A percentile compares a stretch with the other conserved stretches of the same genome.
Conservation (phyloP, 1,284 basidiomycete genomes). For the Termitomyces sp. region DNA sequence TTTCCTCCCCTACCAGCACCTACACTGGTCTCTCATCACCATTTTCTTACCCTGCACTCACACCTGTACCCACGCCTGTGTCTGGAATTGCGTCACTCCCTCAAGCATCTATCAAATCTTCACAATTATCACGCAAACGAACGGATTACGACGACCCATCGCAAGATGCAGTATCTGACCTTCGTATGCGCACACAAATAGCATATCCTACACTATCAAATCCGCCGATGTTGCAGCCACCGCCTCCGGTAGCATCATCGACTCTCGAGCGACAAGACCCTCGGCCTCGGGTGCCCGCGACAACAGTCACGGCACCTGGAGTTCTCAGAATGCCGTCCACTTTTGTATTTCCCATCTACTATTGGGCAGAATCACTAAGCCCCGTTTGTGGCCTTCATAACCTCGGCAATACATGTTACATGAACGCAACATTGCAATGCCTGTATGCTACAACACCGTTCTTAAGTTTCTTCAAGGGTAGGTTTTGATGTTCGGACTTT, state of each 20-base stretch:
- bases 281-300: slow-evolving; percentile 40
- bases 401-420: slow-evolving; percentile 97
- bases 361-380: slow-evolving; percentile 77
- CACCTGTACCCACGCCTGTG: slow-evolving; percentile 27
- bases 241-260: slow-evolving; percentile 68
- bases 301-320: slow-evolving; percentile 30
- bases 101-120: slow-evolving; percentile 73
- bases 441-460: slow-evolving; percentile 89
- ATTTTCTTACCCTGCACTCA: slow-evolving; percentile 42
- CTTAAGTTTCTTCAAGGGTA: slow-evolving; percentile 84
- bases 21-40: slow-evolving; percentile 26
- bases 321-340: slow-evolving; percentile 56
- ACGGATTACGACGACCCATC: slow-evolving; percentile 79
- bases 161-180: slow-evolving; percentile 59
- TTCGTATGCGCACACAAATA: slow-evolving; percentile 49
- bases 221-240: slow-evolving; percentile 65
- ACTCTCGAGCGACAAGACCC: slow-evolving; percentile 66
- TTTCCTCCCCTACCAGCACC: slow-evolving; percentile 19
- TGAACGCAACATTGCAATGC: slow-evolving; percentile 98
- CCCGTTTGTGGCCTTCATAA: slow-evolving; percentile 91
- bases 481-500: slow-evolving; percentile 9
- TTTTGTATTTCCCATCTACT: slow-evolving; percentile 65
- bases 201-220: slow-evolving; percentile 76
- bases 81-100: slow-evolving; percentile 57
- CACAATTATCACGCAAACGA: slow-evolving; percentile 62